Evolutionary conservation across 176 grass and related monocot genomes (phyloP), one percentile per base, ranked within the genome.

Genomic region (Bolboschoenus planiculmis): DNA sequence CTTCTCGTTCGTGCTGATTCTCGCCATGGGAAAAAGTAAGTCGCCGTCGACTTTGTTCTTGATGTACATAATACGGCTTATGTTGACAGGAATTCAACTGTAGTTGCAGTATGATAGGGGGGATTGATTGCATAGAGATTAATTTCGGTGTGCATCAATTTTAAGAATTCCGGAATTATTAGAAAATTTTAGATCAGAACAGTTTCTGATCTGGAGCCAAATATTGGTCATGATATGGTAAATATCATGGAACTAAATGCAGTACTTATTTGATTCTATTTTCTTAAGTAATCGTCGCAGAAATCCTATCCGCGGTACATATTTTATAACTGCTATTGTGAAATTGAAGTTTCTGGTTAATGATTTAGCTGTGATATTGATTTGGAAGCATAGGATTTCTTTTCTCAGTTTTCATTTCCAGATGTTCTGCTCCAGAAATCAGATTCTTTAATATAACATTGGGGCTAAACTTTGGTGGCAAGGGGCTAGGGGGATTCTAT

Each of bases 11-110:
- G 46, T 77, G 44, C 44, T 77, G 26, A 16, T 51, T 50, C 29
- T 77, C 26, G 14, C 26, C 27, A 77, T 77, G 72, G 72, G 72
- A 4, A 77, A 77, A 77, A 51, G 72, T 77, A 77, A 53, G 44
- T 31, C 0, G 6, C 27, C 5, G 72, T 53, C 53, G 44, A 77
- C 72, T 76, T 53, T 33, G 24, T 53, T 50, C 13, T 5, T 21
- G 15, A 29, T 76, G 8, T 76, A 13, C 0, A 10, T 20, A 50
- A 50, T 75, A 7, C 3, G 70, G 70, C 3, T 74, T 29, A 6
- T 46, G 7, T 46, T 48, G 42, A 16, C 10, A 27, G 42, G n/a
- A 47, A 30, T 39, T 70, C 65, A 70, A 20, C 65, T 70, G 3
- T 6, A 70, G 23, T 70, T 70, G 35, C 20, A 1, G 16, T 70